phyloP scores from a whole-genome alignment of 768 basidiomycete species.

The Mycena belliarum region DNA sequence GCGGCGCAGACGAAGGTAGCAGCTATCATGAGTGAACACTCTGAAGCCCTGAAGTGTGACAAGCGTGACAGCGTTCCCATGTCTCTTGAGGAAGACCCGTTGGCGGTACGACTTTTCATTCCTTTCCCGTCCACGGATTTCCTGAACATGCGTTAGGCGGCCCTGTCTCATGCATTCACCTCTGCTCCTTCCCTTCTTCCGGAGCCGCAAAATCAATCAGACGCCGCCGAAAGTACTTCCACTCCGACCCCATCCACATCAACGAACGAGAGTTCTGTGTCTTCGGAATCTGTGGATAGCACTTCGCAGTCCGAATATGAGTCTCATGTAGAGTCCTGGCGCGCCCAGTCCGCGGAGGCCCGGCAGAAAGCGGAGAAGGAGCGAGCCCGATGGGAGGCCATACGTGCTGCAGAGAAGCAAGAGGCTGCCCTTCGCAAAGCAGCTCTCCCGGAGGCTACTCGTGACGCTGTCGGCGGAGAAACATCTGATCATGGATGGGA shows the following conservation, averaged over 20 bases:
- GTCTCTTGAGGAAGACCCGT: constrained; percentile 28
- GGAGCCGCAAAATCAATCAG: constrained; percentile 16
- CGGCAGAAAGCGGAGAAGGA: constrained; percentile 75
- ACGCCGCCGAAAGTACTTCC: constrained; percentile 2
- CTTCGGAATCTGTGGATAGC: constrained; percentile 36
- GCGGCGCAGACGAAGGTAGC: too few relatives aligned
- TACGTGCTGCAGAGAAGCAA: constrained; percentile 57
- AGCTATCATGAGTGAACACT: too few relatives aligned
- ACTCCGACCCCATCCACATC: constrained; percentile 9
- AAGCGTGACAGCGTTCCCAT: constrained; percentile 1
- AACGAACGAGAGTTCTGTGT: constrained; percentile 16
- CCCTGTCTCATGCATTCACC: constrained; percentile 34
- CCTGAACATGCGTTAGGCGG: constrained; percentile 27
- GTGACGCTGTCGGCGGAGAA: constrained; percentile 13
- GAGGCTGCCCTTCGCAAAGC: constrained; percentile 41
- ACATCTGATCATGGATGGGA: constrained; percentile 38
- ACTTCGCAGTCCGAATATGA: constrained; percentile 72
- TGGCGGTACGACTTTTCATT: constrained; percentile 28
- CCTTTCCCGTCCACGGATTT: constrained; percentile 1
- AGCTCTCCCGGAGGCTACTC: constrained; percentile 18
- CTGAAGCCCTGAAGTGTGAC: background rate
- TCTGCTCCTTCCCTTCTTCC: constrained; percentile 28
- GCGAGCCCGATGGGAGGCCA: constrained; percentile 69
- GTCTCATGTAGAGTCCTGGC: constrained; percentile 68
- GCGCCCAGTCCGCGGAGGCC: constrained; percentile 67